Conservation (phyloP, 1,139 yeast species). For the Debaryomyces singareniensis region DNA sequence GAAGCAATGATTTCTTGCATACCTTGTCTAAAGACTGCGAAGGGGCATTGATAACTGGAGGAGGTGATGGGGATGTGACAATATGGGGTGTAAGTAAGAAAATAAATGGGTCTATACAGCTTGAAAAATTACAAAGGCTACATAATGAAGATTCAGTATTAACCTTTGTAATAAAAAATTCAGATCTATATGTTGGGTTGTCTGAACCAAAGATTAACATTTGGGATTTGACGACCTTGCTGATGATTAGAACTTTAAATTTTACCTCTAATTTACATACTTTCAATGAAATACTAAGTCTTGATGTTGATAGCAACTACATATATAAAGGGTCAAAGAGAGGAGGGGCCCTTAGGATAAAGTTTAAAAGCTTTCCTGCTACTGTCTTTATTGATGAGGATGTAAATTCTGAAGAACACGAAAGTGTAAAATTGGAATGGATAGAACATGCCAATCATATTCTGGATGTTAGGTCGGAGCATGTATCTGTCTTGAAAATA, state of each 20-base stretch:
- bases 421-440: neutral
- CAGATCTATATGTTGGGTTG: conserved; percentile 74
- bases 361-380: conserved; percentile 24
- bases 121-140: conserved; percentile 32
- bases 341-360: conserved; percentile 50
- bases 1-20: conserved; percentile 7
- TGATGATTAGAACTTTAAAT: conserved; percentile 54
- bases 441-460: neutral
- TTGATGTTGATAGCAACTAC: conserved; percentile 45
- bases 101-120: conserved; percentile 5
- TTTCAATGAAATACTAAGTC: conserved; percentile 28
- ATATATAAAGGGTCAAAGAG: conserved; percentile 49
- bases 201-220: conserved; percentile 66
- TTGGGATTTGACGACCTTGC: conserved; percentile 81
- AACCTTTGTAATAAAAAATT: conserved; percentile 56
- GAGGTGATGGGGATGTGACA: conserved; percentile 85
- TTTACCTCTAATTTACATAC: conserved; percentile 20
- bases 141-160: conserved; percentile 67
- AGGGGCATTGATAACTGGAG: conserved; percentile 45
- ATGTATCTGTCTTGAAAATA: conserved; percentile 23
- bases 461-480: conserved; percentile 10
- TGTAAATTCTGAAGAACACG: conserved; percentile 5
- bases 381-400: conserved; percentile 5
- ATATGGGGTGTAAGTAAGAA: conserved; percentile 49
- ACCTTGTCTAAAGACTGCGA: conserved; percentile 18